phyloP scores from a whole-genome alignment of 495 filamentous ascomycete genomes.

The Penicillium goetzii region DNA sequence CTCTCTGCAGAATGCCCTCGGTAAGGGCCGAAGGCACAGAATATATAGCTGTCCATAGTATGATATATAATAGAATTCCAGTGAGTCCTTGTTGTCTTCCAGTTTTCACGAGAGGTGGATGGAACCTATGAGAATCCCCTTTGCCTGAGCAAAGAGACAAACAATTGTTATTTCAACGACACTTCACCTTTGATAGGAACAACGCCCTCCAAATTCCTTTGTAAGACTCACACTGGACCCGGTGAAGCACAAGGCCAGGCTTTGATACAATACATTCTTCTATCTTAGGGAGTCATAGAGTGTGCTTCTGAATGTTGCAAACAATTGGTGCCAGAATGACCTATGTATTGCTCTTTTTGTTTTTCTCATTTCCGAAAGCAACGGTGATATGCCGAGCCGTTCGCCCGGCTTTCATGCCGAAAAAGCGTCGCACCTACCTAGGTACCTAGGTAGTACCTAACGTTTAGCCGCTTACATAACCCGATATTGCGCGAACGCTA shows the following conservation, averaged over 20 bases:
- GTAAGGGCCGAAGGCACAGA: background rate
- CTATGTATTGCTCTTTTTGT: too few relatives aligned
- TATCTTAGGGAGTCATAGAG: background rate
- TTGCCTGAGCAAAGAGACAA: background rate
- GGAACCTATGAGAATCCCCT: background rate
- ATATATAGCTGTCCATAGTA: background rate
- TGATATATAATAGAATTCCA: background rate
- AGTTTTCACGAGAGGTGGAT: background rate
- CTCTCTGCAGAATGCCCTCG: background rate
- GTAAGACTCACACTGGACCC: background rate
- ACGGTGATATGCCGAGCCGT: background rate
- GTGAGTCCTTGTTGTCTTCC: background rate
- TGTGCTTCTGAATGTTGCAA: background rate
- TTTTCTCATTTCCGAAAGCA: background rate
- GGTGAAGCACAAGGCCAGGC: background rate
- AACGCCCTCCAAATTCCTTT: background rate
- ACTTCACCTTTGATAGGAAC: background rate
- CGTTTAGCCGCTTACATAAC: slow-evolving; percentile 26
- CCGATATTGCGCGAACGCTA: slow-evolving; percentile 27
- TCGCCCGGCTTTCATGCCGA: slow-evolving; percentile 18
- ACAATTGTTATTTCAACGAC: background rate
- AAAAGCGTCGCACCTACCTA: slow-evolving; percentile 1
- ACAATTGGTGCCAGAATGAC: background rate
- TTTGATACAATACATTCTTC: background rate
- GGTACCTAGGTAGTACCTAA: too few relatives aligned